A percentile compares a stretch with the other conserved stretches of the same genome.
phyloP scores from a whole-genome alignment of 1,284 basidiomycete species.

The Ustilago hordei region DNA sequence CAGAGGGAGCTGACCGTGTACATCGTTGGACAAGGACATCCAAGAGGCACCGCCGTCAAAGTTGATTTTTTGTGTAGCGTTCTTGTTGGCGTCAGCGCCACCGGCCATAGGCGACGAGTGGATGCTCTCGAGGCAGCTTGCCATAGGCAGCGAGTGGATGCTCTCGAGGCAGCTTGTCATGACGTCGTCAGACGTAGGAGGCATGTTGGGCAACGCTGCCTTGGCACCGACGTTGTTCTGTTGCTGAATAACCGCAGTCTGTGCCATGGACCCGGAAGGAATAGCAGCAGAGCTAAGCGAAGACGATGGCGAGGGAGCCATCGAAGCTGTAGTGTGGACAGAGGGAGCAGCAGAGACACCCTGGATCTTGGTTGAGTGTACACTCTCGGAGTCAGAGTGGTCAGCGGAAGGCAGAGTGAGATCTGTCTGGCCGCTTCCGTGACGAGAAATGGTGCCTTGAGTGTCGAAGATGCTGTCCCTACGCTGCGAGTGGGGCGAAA shows the following conservation, averaged over 20 bases:
- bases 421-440: constrained; percentile 45
- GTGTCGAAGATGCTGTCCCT: constrained; percentile 20
- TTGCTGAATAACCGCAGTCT: background rate
- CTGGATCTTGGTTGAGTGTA: constrained; percentile 19
- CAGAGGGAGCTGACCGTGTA: constrained; percentile 27
- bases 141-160: constrained; percentile 29
- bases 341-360: constrained; percentile 3
- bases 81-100: constrained; percentile 7
- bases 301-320: constrained; percentile 13
- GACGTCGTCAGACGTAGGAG: constrained; percentile 22
- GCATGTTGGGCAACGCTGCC: background rate
- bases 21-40: constrained; percentile 26
- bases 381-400: constrained; percentile 22
- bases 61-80: constrained; percentile 1
- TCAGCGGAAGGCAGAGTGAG: constrained; percentile 38
- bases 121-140: constrained; percentile 45
- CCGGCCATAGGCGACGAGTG: constrained; percentile 23
- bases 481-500: constrained; percentile 23
- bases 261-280: constrained; percentile 17
- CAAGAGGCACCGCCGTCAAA: constrained; percentile 29
- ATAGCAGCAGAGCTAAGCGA: constrained; percentile 18
- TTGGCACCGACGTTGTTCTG: background rate
- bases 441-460: constrained; percentile 27
- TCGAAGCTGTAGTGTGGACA: background rate
- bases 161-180: constrained; percentile 41